A percentile compares a stretch with the other conserved stretches of the same genome.
Conservation (phyloP, 2,329 filamentous ascomycete species). For the Stachybotrys elegans region DNA sequence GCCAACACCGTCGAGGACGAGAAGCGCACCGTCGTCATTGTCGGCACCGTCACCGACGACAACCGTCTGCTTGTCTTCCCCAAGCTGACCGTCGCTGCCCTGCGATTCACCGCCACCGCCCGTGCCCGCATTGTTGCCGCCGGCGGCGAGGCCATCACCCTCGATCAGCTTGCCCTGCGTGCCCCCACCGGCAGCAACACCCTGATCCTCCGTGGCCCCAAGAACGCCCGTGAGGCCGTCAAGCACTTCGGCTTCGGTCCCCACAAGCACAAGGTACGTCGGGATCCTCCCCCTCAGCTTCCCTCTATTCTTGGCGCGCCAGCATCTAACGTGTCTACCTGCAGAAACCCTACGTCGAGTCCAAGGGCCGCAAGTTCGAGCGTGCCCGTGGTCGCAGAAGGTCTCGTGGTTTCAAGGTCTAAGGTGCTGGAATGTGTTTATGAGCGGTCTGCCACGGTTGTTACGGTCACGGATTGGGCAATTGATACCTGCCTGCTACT, state of each 20-base stretch:
- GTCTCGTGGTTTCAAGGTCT: conserved; percentile 99
- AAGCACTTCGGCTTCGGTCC: conserved; percentile 99
- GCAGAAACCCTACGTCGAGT: conserved; percentile 92
- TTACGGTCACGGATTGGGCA: conserved; percentile 19
- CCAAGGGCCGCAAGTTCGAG: conserved; percentile 99
- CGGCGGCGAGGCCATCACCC: conserved; percentile 89
- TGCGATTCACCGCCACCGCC: conserved; percentile 94
- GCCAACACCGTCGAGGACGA: conserved; percentile 60
- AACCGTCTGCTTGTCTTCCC: conserved; percentile 87
- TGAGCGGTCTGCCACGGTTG: conserved; percentile 18
- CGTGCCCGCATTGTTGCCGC: conserved; percentile 90
- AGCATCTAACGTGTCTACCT: not conserved
- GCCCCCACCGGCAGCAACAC: conserved; percentile 96
- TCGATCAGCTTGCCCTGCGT: conserved; percentile 95
- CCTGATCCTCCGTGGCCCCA: conserved; percentile 92
- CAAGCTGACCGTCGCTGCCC: conserved; percentile 89
- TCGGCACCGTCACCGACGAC: conserved; percentile 96
- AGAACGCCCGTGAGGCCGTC: conserved; percentile 95
- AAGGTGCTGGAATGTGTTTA: conserved; percentile 42
- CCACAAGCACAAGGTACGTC: conserved; percentile 87
- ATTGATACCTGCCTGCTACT: conserved; percentile 20
- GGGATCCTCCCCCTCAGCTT: not conserved
- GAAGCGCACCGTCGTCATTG: conserved; percentile 86
- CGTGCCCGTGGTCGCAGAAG: conserved; percentile 96
- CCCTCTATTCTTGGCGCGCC: fast-evolving